Percentiles rank a stretch among this genome's conserved stretches.
Conservation (phyloP, 345 rosid genomes). For the Euphorbia tirucalli region DNA sequence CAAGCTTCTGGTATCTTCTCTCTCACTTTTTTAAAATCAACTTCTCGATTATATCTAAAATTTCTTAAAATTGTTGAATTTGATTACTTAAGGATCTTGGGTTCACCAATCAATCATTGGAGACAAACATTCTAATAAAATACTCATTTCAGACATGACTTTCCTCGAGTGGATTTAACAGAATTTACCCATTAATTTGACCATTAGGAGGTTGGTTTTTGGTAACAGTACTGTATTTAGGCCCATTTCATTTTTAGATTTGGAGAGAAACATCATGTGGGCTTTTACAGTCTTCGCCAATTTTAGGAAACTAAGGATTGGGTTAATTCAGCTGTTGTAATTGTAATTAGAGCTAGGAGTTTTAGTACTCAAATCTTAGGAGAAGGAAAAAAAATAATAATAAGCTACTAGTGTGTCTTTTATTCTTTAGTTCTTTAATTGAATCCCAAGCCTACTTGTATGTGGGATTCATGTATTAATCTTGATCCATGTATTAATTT, state of each 20-base stretch:
- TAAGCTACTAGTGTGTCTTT: too few species aligned
- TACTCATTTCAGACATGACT: background rate
- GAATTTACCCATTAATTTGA: background rate
- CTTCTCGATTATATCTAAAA: background rate
- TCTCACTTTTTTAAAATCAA: background rate
- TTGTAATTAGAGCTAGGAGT: too few species aligned
- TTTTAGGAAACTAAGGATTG: too few species aligned
- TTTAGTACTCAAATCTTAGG: too few species aligned
- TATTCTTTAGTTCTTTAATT: too few species aligned
- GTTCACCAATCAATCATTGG: background rate
- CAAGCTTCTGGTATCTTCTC: conserved; percentile 51
- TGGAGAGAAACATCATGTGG: background rate
- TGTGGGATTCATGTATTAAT: too few species aligned
- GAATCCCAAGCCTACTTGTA: too few species aligned
- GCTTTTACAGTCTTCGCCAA: background rate
- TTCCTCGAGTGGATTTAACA: background rate
- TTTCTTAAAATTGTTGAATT: background rate
- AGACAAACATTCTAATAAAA: background rate
- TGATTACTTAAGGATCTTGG: background rate
- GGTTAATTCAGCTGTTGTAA: background rate
- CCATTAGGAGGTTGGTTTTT: too few species aligned
- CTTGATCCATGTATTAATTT: too few species aligned
- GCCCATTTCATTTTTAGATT: background rate
- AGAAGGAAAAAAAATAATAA: too few species aligned
- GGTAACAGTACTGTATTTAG: too few species aligned